Percentiles rank a stretch among this genome's conserved stretches.
Conservation (phyloP, 768 basidiomycete genomes). For the Mycena latifolia region DNA sequence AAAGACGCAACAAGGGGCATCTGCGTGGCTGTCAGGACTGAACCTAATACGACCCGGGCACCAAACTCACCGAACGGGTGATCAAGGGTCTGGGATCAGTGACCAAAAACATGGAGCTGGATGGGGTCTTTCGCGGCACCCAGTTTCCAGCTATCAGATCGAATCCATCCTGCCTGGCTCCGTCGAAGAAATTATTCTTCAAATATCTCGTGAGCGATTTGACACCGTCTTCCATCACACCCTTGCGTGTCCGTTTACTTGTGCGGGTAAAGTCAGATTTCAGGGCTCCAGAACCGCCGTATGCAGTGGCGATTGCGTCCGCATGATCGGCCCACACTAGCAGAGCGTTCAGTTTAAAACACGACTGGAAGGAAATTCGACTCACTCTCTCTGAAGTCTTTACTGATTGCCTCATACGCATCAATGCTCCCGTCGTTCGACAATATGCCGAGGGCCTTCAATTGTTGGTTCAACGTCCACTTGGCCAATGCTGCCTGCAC, state of each 20-base stretch:
- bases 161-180: slow-evolving; percentile 94
- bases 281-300: slow-evolving; percentile 94
- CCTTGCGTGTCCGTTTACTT: slow-evolving; percentile 87
- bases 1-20: slow-evolving; percentile 87
- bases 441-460: slow-evolving; percentile 80
- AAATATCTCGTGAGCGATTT: slow-evolving; percentile 90
- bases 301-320: slow-evolving; percentile 89
- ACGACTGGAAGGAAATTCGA: slow-evolving; percentile 12
- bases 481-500: slow-evolving; percentile 93
- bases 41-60: background rate
- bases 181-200: slow-evolving; percentile 98
- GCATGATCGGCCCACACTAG: slow-evolving; percentile 97
- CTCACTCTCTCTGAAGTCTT: slow-evolving; percentile 91
- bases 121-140: slow-evolving; percentile 83
- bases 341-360: background rate
- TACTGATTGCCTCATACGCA: slow-evolving; percentile 82
- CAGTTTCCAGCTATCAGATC: slow-evolving; percentile 95
- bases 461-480: slow-evolving; percentile 84
- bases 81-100: slow-evolving; percentile 85
- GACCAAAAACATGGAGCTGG: slow-evolving; percentile 77
- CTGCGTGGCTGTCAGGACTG: slow-evolving; percentile 53
- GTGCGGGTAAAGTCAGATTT: slow-evolving; percentile 98
- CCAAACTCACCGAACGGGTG: slow-evolving; percentile 79
- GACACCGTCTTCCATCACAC: slow-evolving; percentile 85
- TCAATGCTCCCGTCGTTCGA: slow-evolving; percentile 80